Conservation (phyloP, 2,329 filamentous ascomycete genomes). For the Aspergillus ustus region DNA sequence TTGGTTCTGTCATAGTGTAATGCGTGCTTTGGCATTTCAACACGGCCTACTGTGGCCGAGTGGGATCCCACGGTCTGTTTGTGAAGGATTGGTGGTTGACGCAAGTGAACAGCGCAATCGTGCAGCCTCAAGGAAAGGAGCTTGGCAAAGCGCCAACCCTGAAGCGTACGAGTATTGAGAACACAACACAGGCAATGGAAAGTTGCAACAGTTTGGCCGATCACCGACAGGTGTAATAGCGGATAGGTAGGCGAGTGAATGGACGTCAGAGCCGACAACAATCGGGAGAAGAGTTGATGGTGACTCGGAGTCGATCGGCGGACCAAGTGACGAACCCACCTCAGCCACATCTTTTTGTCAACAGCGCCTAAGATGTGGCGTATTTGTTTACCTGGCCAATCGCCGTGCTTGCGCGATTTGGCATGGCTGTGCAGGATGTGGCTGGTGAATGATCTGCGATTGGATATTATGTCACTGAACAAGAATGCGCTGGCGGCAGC, state of each 20-base stretch:
- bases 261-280: slow-evolving; percentile 2
- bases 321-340: background rate
- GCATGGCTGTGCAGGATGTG: background rate
- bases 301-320: slow-evolving; percentile 1
- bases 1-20: slow-evolving; percentile 72
- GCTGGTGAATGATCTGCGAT: background rate
- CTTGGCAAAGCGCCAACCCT: slow-evolving; percentile 33
- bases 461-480: background rate
- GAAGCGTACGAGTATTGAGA: slow-evolving; percentile 23
- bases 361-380: slow-evolving; percentile 6
- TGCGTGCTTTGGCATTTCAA: slow-evolving; percentile 66
- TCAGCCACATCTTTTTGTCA: background rate
- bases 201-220: slow-evolving; percentile 2
- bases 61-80: slow-evolving; percentile 29
- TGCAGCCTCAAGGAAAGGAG: slow-evolving; percentile 34
- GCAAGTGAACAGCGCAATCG: slow-evolving; percentile 26
- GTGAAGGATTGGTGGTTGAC: slow-evolving; percentile 23
- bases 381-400: background rate
- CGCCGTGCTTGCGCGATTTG: background rate
- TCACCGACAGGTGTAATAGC: slow-evolving; percentile 9
- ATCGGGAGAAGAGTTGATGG: background rate
- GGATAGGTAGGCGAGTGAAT: slow-evolving; percentile 8
- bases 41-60: slow-evolving; percentile 28
- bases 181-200: slow-evolving; percentile 5
- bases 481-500: background rate